A percentile compares a stretch with the other conserved stretches of the same genome.
Conservation (phyloP, 2,329 filamentous ascomycete genomes). For the Verticillium albo-atrum region DNA sequence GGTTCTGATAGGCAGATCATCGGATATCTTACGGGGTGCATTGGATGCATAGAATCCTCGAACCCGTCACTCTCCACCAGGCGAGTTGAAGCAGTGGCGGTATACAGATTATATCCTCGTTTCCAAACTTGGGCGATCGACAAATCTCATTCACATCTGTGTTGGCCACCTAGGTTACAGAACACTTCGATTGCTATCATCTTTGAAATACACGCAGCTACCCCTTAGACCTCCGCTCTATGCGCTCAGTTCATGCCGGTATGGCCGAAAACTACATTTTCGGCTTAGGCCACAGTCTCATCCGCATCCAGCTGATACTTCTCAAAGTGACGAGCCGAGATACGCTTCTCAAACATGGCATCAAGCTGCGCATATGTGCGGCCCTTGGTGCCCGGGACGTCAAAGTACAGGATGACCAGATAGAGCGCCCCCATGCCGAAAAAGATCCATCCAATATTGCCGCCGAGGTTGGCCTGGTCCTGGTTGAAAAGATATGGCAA, state of each 20-base stretch:
- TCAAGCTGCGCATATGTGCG: slow-evolving; percentile 26
- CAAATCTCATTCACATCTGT: no score
- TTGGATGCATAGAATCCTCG: no score
- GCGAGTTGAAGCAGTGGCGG: no score
- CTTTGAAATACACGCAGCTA: neutral
- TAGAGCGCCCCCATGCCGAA: slow-evolving; percentile 22
- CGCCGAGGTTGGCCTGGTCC: slow-evolving; percentile 29
- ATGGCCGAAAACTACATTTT: no score
- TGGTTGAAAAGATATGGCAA: slow-evolving; percentile 23
- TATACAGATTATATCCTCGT: no score
- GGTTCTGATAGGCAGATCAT: no score
- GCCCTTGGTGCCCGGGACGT: slow-evolving; percentile 22
- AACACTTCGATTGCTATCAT: no score
- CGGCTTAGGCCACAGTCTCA: neutral
- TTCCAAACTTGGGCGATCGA: no score
- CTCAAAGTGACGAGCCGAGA: slow-evolving; percentile 8
- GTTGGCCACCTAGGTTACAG: no score
- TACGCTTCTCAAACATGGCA: slow-evolving; percentile 15
- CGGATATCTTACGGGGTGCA: no score
- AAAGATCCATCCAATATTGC: slow-evolving; percentile 36
- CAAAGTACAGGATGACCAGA: slow-evolving; percentile 20
- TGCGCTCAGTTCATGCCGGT: no score
- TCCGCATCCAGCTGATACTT: neutral
- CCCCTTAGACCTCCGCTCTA: neutral
- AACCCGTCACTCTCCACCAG: no score